phyloP scores from a whole-genome alignment of 2,329 filamentous ascomycete genomes.

The Pestalotiopsis sp. region DNA sequence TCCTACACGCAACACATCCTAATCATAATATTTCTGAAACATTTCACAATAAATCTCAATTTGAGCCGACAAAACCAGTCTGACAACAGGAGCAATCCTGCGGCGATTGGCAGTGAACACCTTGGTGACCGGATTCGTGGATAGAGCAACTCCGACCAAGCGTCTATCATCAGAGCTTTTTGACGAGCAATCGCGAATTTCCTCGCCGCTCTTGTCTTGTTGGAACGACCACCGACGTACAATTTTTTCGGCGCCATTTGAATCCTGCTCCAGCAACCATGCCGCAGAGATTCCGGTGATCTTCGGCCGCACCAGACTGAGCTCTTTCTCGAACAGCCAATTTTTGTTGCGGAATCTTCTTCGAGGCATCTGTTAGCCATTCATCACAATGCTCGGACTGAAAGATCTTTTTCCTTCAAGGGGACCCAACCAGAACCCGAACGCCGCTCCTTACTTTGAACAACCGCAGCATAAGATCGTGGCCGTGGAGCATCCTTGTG shows the following conservation, averaged over 20 bases:
- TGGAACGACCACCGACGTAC: not conserved
- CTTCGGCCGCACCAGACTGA: not conserved
- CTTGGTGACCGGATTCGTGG: too few relatives aligned
- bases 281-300: not conserved
- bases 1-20: too few relatives aligned
- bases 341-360: not conserved
- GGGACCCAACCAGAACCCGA: constrained; percentile 10
- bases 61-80: too few relatives aligned
- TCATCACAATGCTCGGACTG: constrained; percentile 14
- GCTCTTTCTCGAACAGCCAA: not conserved
- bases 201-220: too few relatives aligned
- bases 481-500: constrained; percentile 47
- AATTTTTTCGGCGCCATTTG: not conserved
- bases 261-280: not conserved
- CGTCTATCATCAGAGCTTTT: too few relatives aligned
- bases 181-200: too few relatives aligned
- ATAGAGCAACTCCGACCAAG: too few relatives aligned
- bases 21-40: too few relatives aligned
- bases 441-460: constrained; percentile 16
- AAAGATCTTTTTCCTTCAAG: constrained; percentile 14
- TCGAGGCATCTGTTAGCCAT: not conserved
- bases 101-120: too few relatives aligned
- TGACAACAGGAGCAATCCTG: too few relatives aligned
- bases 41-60: too few relatives aligned
- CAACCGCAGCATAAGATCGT: constrained; percentile 32